phyloP scores from a whole-genome alignment of 164 flowering plant genomes.

The Cinnamomum micranthum region DNA sequence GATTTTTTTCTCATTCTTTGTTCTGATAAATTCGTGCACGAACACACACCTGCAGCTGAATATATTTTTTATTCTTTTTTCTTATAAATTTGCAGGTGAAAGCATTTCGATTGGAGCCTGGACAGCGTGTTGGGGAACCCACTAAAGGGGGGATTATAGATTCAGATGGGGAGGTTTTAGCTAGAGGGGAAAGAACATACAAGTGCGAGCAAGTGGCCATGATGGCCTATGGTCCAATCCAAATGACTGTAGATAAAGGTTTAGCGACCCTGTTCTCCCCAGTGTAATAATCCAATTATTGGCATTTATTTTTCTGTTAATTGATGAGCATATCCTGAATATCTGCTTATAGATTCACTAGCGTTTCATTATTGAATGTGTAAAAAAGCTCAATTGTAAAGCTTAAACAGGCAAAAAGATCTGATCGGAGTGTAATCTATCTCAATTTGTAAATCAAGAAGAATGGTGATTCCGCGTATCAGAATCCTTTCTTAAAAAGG shows the following conservation, averaged over 20 bases:
- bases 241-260: constrained; percentile 72
- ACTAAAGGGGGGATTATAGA: constrained; percentile 85
- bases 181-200: constrained; percentile 79
- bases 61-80: not conserved
- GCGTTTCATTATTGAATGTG: too few relatives aligned
- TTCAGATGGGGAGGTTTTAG: constrained; percentile 90
- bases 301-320: too few relatives aligned
- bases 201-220: constrained; percentile 43
- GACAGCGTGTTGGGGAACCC: constrained; percentile 46
- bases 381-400: too few relatives aligned
- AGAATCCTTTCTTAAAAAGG: too few relatives aligned
- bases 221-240: constrained; percentile 67
- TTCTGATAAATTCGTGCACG: not conserved
- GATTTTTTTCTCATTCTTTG: too few relatives aligned
- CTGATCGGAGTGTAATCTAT: too few relatives aligned
- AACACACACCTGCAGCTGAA: not conserved
- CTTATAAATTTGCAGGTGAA: constrained; percentile 52
- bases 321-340: too few relatives aligned
- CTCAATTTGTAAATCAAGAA: too few relatives aligned
- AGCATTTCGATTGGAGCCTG: constrained; percentile 79
- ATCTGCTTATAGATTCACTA: too few relatives aligned
- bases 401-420: too few relatives aligned
- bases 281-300: constrained; percentile 3
- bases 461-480: too few relatives aligned
- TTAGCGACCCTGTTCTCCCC: constrained; percentile 84